Conservation (phyloP, 257 asterid species). For the Buddleja alternifolia region DNA sequence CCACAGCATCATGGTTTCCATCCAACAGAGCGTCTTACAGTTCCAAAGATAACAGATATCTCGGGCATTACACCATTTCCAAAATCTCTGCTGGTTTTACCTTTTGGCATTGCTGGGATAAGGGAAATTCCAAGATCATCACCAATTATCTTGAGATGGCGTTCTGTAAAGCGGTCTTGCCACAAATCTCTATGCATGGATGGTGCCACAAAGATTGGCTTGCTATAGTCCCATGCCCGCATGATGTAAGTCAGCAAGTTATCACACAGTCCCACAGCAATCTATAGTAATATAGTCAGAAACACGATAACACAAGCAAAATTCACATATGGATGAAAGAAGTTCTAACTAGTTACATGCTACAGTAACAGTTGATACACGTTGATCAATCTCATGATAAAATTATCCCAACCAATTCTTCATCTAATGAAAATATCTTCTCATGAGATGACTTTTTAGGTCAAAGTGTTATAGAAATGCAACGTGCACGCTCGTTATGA, state of each 20-base stretch:
- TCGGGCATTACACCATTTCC: conserved; percentile 78
- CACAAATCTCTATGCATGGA: conserved; percentile 71
- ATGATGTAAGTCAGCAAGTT: conserved; percentile 66
- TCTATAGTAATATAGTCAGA: conserved; percentile 28
- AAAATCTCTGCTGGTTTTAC: conserved; percentile 62
- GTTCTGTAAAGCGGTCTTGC: conserved; percentile 60
- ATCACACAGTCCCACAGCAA: conserved; percentile 77
- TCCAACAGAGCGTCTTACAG: conserved; percentile 36
- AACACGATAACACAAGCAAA: background rate
- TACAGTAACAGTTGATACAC: background rate
- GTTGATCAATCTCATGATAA: no score
- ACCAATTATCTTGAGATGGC: conserved; percentile 49
- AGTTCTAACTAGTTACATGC: no score
- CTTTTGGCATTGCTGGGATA: conserved; percentile 58
- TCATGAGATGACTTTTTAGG: background rate
- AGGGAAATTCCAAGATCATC: conserved; percentile 64
- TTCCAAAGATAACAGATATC: conserved; percentile 49
- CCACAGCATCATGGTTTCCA: no score
- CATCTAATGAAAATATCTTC: background rate
- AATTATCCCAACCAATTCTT: background rate
- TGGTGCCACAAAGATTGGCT: conserved; percentile 67
- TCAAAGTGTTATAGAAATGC: background rate
- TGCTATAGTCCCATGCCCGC: conserved; percentile 68
- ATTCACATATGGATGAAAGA: background rate
- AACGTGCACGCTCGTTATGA: no score